A percentile compares a stretch with the other conserved stretches of the same genome.
phyloP scores from a whole-genome alignment of 306 rosid species.

The Hippophae tibetana region DNA sequence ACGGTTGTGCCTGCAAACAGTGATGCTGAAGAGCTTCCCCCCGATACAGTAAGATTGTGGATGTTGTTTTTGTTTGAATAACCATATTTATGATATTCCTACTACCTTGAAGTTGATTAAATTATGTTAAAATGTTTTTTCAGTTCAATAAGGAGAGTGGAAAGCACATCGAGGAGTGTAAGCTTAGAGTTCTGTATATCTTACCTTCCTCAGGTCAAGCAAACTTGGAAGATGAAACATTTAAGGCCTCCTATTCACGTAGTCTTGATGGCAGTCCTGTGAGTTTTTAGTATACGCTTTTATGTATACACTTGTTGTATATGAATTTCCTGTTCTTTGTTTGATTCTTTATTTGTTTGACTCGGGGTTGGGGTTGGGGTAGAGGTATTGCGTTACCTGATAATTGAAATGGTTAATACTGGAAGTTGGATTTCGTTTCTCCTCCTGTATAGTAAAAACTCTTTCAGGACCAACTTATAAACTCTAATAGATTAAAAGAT shows the following conservation, averaged over 20 bases:
- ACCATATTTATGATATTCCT: constrained; percentile 6
- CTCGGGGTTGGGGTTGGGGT: neutral
- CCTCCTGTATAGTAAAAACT: neutral
- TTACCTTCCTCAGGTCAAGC: constrained; percentile 35
- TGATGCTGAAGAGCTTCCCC: constrained; percentile 71
- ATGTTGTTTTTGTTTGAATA: constrained; percentile 7
- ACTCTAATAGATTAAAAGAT: neutral
- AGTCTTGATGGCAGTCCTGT: constrained; percentile 48
- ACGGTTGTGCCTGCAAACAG: constrained; percentile 55
- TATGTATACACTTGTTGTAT: neutral
- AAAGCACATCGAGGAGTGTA: constrained; percentile 71
- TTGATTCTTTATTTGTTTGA: neutral
- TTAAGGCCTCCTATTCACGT: constrained; percentile 28
- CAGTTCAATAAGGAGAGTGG: constrained; percentile 88
- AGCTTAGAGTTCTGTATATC: constrained; percentile 63
- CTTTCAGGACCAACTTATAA: neutral
- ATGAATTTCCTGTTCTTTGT: neutral
- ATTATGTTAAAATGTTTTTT: constrained; percentile 12
- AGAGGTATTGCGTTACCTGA: neutral
- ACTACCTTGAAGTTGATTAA: constrained; percentile 7
- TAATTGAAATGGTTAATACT: neutral
- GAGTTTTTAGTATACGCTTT: constrained; percentile 24
- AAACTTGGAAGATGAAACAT: constrained; percentile 54
- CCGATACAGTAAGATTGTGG: constrained; percentile 54
- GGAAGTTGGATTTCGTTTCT: constrained; percentile 1